Evolutionary conservation across 2,329 filamentous ascomycete genomes (phyloP).

Genomic region (Myriosclerotinia curreyana): DNA sequence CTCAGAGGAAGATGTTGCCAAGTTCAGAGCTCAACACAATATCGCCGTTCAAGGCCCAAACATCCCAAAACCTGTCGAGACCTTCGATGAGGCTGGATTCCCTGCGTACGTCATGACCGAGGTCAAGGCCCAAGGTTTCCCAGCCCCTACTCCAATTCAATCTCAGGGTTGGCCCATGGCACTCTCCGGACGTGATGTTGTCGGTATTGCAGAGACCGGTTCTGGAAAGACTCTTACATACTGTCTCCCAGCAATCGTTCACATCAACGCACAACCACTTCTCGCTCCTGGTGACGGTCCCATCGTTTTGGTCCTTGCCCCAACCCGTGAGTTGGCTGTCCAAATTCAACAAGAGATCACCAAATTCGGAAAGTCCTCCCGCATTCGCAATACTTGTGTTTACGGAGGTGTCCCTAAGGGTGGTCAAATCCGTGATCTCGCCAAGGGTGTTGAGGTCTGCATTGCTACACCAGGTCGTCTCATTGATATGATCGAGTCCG

Average conservation of each 20-base stretch:
- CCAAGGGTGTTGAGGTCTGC: conserved; percentile 94
- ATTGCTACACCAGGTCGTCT: conserved; percentile 97
- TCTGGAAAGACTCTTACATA: conserved; percentile 99
- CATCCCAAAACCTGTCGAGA: conserved; percentile 91
- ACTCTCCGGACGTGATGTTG: conserved; percentile 93
- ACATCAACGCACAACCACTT: conserved; percentile 98
- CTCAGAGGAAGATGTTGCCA: conserved; percentile 75
- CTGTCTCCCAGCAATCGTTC: conserved; percentile 95
- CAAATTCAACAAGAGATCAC: conserved; percentile 99
- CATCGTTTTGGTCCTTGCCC: conserved; percentile 92
- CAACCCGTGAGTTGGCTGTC: conserved; percentile 94
- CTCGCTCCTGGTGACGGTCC: conserved; percentile 92
- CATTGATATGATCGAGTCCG: conserved; percentile 97
- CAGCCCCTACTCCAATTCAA: conserved; percentile 91
- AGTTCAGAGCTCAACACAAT: conserved; percentile 79
- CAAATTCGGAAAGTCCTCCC: conserved; percentile 97
- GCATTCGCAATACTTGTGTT: conserved; percentile 97
- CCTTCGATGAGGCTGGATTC: conserved; percentile 96
- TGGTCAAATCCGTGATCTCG: conserved; percentile 90
- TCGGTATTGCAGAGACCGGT: conserved; percentile 98
- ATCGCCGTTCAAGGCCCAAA: conserved; percentile 79
- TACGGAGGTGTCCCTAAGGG: conserved; percentile 99
- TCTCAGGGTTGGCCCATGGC: conserved; percentile 99
- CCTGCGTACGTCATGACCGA: conserved; percentile 96
- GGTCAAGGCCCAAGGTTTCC: conserved; percentile 96